Evolutionary conservation across 23 red algal genomes (phyloP), one percentile per base, ranked within the genome.

Genomic region (Pyropia haitanensis): DNA sequence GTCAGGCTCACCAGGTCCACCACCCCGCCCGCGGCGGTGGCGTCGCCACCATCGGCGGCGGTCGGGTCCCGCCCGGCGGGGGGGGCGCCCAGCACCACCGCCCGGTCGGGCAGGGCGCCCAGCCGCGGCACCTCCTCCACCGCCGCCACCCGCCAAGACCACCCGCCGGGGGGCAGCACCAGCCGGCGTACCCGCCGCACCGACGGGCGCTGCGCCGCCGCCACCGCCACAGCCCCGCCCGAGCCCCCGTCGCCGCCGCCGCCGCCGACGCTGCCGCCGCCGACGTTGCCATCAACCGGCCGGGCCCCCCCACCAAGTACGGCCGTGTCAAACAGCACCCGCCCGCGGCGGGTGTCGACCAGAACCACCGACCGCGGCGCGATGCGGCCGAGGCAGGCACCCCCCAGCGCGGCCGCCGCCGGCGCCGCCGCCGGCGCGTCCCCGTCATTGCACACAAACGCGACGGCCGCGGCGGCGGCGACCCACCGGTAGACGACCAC

Each of bases 391-490:
- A 14, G 8, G 49, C 75, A 69, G 44, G 16, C 10, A 3, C 55
- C 20, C 18, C 18, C 55, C 18, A 58, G 55, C 18, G 24, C 55
- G 4, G 18, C 19, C 19, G 55, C 24, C 4, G 2, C 7, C 6
- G 24, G 55, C 18, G 24, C 7, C 9, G 24, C 2, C 18, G 55
- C 24, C 25, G 18, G 8, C 16, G 46, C 44, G 14, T 70, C 23
- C 7, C 61, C 44, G 57, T 91, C 75, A 53, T 91, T 91, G 23
- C 87, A 91, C 14, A 91, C 53, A 58, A 91, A 91, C 21, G 55
- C 51, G 16, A 61, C 65, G 22, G 65, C 59, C 55, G 20, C 18
- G 30, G 26, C 17, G 18, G 24, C 53, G 2, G 55, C 49, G 14
- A 64, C 62, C 76, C 87, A 91, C 27, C 55, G 58, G 32, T 51